phyloP scores from a whole-genome alignment of 192 early-diverging fungal species.

The Coemansia erecta region DNA sequence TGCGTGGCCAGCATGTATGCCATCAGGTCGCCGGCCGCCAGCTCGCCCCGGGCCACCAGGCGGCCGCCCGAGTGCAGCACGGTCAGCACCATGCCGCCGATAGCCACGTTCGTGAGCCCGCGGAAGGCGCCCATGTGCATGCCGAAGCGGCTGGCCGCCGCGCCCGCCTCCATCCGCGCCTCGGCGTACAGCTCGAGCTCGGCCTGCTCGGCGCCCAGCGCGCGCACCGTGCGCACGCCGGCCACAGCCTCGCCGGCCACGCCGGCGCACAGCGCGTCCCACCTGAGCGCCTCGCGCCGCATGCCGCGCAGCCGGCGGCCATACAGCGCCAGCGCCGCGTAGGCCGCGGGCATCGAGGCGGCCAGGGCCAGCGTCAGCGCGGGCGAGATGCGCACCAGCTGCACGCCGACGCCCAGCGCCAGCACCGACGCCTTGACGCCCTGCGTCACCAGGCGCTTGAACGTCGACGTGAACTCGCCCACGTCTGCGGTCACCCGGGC shows the following conservation, averaged over 20 bases:
- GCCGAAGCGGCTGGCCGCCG: conserved; percentile 52
- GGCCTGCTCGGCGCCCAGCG: conserved; percentile 58
- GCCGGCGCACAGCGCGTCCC: conserved; percentile 56
- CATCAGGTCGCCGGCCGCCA: conserved; percentile 61
- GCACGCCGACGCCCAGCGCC: conserved; percentile 55
- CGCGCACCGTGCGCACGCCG: conserved; percentile 61
- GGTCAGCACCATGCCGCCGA: conserved; percentile 57
- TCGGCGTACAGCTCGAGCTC: conserved; percentile 54
- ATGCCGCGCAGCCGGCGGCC: conserved; percentile 57
- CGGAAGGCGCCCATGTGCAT: conserved; percentile 64
- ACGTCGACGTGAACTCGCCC: conserved; percentile 60
- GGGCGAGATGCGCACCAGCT: conserved; percentile 56
- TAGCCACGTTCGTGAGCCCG: conserved; percentile 59
- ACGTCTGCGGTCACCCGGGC: conserved; percentile 58
- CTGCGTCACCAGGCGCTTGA: conserved; percentile 61
- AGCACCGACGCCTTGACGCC: conserved; percentile 59
- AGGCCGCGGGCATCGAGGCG: conserved; percentile 54
- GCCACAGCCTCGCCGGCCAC: conserved; percentile 58
- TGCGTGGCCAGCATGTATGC: conserved; percentile 64
- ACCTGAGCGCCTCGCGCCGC: conserved; percentile 37
- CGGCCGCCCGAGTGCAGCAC: conserved; percentile 56
- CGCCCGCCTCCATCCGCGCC: conserved; percentile 42
- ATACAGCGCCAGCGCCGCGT: conserved; percentile 54
- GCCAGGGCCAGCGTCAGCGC: conserved; percentile 56
- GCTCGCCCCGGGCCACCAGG: conserved; percentile 51